phyloP scores from a whole-genome alignment of 2,329 filamentous ascomycete genomes.

The Colletotrichum horii region DNA sequence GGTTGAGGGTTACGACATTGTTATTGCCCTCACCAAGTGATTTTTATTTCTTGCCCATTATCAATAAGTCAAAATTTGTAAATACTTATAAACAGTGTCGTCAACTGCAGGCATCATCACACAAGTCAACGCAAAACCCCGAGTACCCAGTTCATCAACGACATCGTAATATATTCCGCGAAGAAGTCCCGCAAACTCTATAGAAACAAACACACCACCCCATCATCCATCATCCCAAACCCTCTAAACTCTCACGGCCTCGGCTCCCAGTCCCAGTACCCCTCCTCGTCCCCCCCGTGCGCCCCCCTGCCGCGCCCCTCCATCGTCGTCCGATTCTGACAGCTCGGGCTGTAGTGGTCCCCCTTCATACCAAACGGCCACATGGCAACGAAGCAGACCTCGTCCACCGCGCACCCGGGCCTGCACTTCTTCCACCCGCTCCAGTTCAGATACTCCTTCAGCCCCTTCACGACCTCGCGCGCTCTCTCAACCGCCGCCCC shows the following conservation, averaged over 20 bases:
- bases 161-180: not conserved
- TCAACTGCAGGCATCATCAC: no score
- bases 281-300: not conserved
- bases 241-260: not conserved
- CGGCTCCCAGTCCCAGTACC: constrained; percentile 5
- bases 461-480: constrained; percentile 17
- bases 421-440: constrained; percentile 62
- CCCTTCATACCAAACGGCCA: constrained; percentile 63
- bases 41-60: not conserved
- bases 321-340: constrained; percentile 13
- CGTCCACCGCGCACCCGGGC: constrained; percentile 53
- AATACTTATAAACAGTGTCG: no score
- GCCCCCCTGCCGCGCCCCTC: not conserved
- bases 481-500: not conserved
- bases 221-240: not conserved
- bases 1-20: accelerated
- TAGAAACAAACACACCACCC: not conserved
- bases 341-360: constrained; percentile 49
- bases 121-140: not conserved
- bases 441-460: constrained; percentile 62
- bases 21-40: not conserved
- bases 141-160: not conserved
- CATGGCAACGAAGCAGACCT: constrained; percentile 67
- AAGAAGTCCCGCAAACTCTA: not conserved
- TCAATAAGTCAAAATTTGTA: no score